Evolutionary conservation across 495 filamentous ascomycete species (phyloP).

Genomic region (Xylaria scruposa): DNA sequence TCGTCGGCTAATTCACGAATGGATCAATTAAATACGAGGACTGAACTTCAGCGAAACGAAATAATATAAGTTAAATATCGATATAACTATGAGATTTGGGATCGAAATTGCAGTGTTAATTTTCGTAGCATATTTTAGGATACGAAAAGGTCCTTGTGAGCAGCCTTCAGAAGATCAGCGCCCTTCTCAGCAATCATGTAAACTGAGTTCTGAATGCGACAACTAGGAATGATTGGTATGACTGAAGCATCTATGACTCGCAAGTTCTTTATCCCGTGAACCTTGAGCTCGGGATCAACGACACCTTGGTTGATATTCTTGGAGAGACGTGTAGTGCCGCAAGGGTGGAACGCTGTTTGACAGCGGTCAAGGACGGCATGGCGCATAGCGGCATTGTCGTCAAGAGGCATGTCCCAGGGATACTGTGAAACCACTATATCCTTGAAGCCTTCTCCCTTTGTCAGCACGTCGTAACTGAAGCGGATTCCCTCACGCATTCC

Average conservation of each 20-base stretch:
- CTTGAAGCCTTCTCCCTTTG: conserved; percentile 62
- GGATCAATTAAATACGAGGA: no score
- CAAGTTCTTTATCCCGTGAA: conserved; percentile 60
- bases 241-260: conserved; percentile 59
- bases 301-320: conserved; percentile 60
- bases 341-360: conserved; percentile 67
- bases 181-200: conserved; percentile 65
- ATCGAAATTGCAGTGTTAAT: neutral
- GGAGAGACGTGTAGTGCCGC: conserved; percentile 60
- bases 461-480: conserved; percentile 62
- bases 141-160: conserved; percentile 10
- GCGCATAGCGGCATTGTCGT: conserved; percentile 63
- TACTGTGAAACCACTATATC: conserved; percentile 61
- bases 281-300: conserved; percentile 59
- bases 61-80: neutral
- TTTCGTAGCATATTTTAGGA: neutral
- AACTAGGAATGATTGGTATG: conserved; percentile 55
- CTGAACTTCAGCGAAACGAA: neutral
- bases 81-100: neutral
- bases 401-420: conserved; percentile 66
- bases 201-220: conserved; percentile 56
- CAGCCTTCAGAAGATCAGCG: conserved; percentile 18
- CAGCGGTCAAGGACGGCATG: conserved; percentile 61
- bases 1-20: no score
- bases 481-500: conserved; percentile 64